Base-by-base conservation (phyloP, 1,284 basidiomycete genomes). In the Sporisorium sorghi region DNA sequence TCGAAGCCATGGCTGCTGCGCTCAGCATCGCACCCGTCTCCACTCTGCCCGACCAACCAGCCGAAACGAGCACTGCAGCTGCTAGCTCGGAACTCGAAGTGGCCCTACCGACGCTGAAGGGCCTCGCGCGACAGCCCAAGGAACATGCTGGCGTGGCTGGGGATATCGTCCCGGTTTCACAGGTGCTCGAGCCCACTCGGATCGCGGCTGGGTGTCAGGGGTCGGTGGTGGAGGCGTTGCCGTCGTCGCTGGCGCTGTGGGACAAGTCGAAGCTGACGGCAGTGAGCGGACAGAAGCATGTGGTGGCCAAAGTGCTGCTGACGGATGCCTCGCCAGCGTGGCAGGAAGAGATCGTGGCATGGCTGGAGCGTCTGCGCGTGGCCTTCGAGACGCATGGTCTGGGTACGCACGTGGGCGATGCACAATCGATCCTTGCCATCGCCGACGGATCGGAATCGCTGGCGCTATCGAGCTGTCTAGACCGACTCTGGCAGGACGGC, bases 221-320 rank as follows among this genome's bases (percentile, higher is more conserved):
- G 11, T 72, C 66, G 12, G 70, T 79, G 19, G 58, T 74, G 21
- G 40, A 67, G 50, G 51, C 77, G 17, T 48, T 64, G 28, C 74
- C 80, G 5, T 65, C 80, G 42, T 70, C 76, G 24, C 59, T 82
- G n/a, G 54, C 32, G 30, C 73, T 77, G 42, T 82, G 80, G 80
- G 78, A 82, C 63, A 82, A 82, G 63, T 70, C 80, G 9, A 76
- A 71, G 46, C 58, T 82, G 5, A 60, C 69, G 17, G 64, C 78
- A 0, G 77, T 75, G 17, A 68, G 78, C 21, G 80, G 79, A 10
- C 67, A 53, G 21, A 79, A 78, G 55, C 60, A 73, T 19, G 56
- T 78, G 5, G 59, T 73, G 1, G 76, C 72, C n/a, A 75, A 77
- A 52, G 70, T 74, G 24, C 57, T 81, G 15, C 59, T 77, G 42